Evolutionary conservation across 495 filamentous ascomycete genomes (phyloP), one percentile per base, ranked within the genome.

Genomic region (Filosporella fistucella): DNA sequence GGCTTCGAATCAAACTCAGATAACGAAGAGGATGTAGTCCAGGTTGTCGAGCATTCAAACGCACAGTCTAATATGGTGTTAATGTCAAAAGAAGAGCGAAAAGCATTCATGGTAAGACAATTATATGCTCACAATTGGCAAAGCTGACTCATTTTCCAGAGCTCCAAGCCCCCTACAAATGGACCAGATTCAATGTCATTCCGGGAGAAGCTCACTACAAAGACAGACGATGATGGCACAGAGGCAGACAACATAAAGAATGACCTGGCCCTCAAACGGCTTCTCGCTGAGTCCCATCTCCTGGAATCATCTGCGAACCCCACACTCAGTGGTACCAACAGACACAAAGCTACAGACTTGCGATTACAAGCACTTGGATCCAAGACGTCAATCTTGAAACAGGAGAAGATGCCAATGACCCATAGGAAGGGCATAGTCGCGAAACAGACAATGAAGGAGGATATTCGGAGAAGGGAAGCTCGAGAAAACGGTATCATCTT

Each of bases 281-380:
- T 98, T 10, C 79, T 98, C 10, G 73, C 81, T 48, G 93, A 98
- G 71, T 96, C 91, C 1, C 91, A 96, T 66, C 83, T 98, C 28
- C 81, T 98, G 43, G 84, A 90, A 13, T 72, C 80, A 2, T 60
- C 71, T 5, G 70, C 70, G 9, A 74, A 76, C n/a, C 79, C 85
- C 35, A 70, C 77, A 5, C 73, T 76, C 1, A 75, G 77, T 0
- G 85, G 85, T 13, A 78, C 74, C 52, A 78, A 78, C 58, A 73
- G 77, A 20, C 78, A 87, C 50, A 89, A 86, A 62, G 89, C 89
- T 7, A 72, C 85, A 22, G 90, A 97, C 61, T 63, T 95, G 40
- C 84, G 91, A 33, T 72, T 96, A 34, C 82, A 84, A 59, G 75
- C 82, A 3, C 71, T 98, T 1, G 91, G 90, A 2, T 84, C 87